Conservation (phyloP, 345 rosid species). For the Arabis alpina region DNA sequence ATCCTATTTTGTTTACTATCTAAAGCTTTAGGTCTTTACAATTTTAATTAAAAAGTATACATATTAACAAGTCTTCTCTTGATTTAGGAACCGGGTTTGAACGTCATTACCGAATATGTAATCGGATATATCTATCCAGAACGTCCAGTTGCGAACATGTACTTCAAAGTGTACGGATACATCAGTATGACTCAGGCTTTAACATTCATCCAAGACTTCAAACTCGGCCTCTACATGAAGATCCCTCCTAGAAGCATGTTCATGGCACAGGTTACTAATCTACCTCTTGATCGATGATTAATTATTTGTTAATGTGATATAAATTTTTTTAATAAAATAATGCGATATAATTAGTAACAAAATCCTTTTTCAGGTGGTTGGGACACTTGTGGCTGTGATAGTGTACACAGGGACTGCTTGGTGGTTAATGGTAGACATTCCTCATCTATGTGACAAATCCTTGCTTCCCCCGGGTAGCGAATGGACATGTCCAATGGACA, state of each 20-base stretch:
- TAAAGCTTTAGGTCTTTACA: neutral
- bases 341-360: neutral
- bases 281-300: neutral
- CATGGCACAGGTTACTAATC: slow-evolving; percentile 48
- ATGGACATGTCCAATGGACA: slow-evolving; percentile 79
- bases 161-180: slow-evolving; percentile 90
- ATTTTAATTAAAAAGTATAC: neutral
- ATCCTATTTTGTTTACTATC: neutral
- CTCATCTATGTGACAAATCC: slow-evolving; percentile 65
- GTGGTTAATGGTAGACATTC: slow-evolving; percentile 77
- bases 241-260: slow-evolving; percentile 88
- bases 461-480: slow-evolving; percentile 62
- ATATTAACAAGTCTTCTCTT: slow-evolving; percentile 4
- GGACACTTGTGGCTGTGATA: slow-evolving; percentile 60
- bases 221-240: slow-evolving; percentile 95
- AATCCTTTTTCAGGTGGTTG: slow-evolving; percentile 53
- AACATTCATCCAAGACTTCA: slow-evolving; percentile 69
- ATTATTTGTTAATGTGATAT: neutral
- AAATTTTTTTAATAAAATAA: neutral
- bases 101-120: slow-evolving; percentile 76
- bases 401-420: slow-evolving; percentile 73
- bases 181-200: slow-evolving; percentile 83
- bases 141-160: slow-evolving; percentile 88
- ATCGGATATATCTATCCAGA: slow-evolving; percentile 82
- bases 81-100: slow-evolving; percentile 61